Percentiles rank a stretch among this genome's conserved stretches.
phyloP scores from a whole-genome alignment of 495 filamentous ascomycete species.

The Hypoxylon rickii region DNA sequence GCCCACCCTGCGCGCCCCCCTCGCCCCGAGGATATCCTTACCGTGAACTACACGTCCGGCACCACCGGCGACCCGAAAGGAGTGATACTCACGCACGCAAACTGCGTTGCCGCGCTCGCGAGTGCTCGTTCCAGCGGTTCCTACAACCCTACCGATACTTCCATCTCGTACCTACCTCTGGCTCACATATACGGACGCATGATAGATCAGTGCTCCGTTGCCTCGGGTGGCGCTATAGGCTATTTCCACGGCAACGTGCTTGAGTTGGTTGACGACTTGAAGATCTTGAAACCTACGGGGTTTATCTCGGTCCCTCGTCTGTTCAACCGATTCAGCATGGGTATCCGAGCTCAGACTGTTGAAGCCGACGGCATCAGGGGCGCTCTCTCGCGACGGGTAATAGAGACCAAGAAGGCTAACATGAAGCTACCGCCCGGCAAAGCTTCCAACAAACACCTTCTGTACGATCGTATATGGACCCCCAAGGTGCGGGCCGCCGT shows the following conservation, averaged over 20 bases:
- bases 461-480: conserved; percentile 95
- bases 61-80: conserved; percentile 96
- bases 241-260: conserved; percentile 95
- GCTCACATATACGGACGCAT: conserved; percentile 94
- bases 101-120: conserved; percentile 74
- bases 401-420: conserved; percentile 77
- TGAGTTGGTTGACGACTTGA: conserved; percentile 88
- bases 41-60: conserved; percentile 97
- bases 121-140: conserved; percentile 57
- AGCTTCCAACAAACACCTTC: conserved; percentile 77
- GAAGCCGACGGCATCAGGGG: conserved; percentile 82
- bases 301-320: conserved; percentile 92
- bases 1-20: conserved; percentile 72
- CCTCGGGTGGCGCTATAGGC: conserved; percentile 76
- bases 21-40: conserved; percentile 74
- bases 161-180: conserved; percentile 87
- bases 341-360: conserved; percentile 76
- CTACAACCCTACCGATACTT: conserved; percentile 58
- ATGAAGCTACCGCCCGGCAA: conserved; percentile 70
- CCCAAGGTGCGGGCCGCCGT: conserved; percentile 81
- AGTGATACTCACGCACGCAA: conserved; percentile 82
- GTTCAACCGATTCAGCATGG: conserved; percentile 87
- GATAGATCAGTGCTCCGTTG: conserved; percentile 74
- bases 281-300: conserved; percentile 77
- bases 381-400: conserved; percentile 75